A percentile compares a stretch with the other conserved stretches of the same genome.
Evolutionary conservation across 257 asterid species (phyloP).

Genomic region (Rauvolfia tetraphylla): DNA sequence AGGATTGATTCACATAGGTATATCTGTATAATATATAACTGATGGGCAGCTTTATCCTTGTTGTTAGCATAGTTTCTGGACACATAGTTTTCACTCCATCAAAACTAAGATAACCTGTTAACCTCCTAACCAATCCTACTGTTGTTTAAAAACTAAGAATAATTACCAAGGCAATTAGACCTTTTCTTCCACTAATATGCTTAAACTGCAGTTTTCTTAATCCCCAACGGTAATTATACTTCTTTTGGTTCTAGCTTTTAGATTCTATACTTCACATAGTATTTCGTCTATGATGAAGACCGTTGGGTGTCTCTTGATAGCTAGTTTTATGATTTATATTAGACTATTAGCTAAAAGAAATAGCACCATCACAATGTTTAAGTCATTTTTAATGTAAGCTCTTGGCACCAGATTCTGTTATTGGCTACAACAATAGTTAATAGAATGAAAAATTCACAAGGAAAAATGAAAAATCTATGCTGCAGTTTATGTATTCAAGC

Average conservation of each 20-base stretch:
- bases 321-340: background rate
- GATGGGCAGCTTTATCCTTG: background rate
- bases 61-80: background rate
- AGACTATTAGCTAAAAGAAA: background rate
- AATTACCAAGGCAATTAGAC: background rate
- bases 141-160: background rate
- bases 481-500: background rate
- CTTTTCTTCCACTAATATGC: background rate
- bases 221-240: background rate
- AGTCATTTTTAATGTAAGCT: background rate
- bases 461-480: background rate
- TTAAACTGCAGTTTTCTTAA: background rate
- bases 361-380: background rate
- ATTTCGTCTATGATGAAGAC: background rate
- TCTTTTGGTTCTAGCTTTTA: background rate
- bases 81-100: background rate
- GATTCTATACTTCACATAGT: background rate
- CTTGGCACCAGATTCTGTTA: background rate
- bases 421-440: background rate
- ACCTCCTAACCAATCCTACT: background rate
- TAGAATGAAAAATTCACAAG: background rate
- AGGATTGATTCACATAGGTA: background rate
- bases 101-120: background rate
- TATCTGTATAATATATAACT: background rate
- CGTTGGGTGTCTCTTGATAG: background rate